Conservation (phyloP, 305 asterid genomes). For the Fraxinus latifolia region DNA sequence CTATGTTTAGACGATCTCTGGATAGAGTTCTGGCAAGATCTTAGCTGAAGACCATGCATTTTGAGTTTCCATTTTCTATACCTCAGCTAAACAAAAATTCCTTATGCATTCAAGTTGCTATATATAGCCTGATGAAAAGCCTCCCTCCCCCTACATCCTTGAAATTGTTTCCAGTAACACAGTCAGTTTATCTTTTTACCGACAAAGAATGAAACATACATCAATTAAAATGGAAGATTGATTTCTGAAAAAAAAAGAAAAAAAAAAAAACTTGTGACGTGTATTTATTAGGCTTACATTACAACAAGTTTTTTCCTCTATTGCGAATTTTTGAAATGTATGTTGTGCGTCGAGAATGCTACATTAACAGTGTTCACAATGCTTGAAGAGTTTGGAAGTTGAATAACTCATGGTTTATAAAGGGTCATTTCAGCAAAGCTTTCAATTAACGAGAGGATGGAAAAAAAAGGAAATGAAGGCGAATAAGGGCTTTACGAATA, state of each 20-base stretch:
- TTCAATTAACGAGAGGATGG: background rate
- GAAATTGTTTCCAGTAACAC: background rate
- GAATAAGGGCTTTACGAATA: background rate
- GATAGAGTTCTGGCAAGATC: background rate
- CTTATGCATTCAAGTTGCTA: background rate
- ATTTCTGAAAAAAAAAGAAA: background rate
- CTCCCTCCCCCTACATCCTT: background rate
- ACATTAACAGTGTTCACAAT: background rate
- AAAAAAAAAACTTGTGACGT: background rate
- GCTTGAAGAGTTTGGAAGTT: background rate
- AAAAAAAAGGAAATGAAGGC: background rate
- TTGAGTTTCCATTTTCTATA: background rate
- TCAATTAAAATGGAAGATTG: background rate
- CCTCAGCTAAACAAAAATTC: background rate
- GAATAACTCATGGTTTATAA: background rate
- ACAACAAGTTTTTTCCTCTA: background rate
- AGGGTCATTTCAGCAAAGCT: slow-evolving; percentile 2
- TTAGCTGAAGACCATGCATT: background rate
- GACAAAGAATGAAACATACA: background rate
- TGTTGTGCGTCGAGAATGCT: background rate
- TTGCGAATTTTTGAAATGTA: background rate
- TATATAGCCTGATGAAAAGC: background rate
- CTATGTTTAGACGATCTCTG: background rate
- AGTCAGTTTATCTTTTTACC: background rate
- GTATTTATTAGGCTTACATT: background rate